A percentile compares a stretch with the other conserved stretches of the same genome.
phyloP scores from a whole-genome alignment of 345 rosid genomes.

The Citrus reticulata region DNA sequence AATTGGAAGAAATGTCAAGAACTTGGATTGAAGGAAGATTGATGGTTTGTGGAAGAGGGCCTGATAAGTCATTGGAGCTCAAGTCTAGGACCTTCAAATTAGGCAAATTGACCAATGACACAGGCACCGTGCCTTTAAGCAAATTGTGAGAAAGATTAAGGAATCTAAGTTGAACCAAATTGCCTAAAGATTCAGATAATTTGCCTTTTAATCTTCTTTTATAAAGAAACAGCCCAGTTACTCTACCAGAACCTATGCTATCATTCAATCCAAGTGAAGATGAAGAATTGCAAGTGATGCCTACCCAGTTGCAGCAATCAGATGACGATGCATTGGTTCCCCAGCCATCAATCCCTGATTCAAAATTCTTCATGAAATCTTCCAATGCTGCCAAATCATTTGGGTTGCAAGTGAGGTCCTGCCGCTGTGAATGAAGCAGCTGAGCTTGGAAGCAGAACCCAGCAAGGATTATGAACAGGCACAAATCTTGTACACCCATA shows the following conservation, averaged over 20 bases:
- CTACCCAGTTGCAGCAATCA: slow-evolving; percentile 65
- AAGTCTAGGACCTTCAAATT: slow-evolving; percentile 48
- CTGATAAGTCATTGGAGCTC: slow-evolving; percentile 51
- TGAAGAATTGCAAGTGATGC: slow-evolving; percentile 49
- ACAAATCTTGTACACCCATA: slow-evolving; percentile 46
- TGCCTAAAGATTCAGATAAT: slow-evolving; percentile 44
- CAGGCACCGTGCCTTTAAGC: slow-evolving; percentile 47
- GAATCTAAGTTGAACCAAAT: slow-evolving; percentile 38
- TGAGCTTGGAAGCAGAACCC: slow-evolving; percentile 30
- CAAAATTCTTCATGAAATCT: slow-evolving; percentile 37
- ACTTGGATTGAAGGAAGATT: slow-evolving; percentile 39
- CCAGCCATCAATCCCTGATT: slow-evolving; percentile 43
- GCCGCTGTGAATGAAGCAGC: slow-evolving; percentile 22
- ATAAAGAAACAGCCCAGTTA: slow-evolving; percentile 38
- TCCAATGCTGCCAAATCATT: slow-evolving; percentile 49
- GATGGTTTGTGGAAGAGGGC: slow-evolving; percentile 36
- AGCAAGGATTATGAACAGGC: slow-evolving; percentile 30
- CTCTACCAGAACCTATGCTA: slow-evolving; percentile 32
- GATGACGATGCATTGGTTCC: slow-evolving; percentile 24
- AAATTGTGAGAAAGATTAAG: slow-evolving; percentile 61
- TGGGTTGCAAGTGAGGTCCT: slow-evolving; percentile 41
- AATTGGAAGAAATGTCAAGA: slow-evolving; percentile 51
- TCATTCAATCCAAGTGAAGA: slow-evolving; percentile 32
- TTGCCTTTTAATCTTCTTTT: slow-evolving; percentile 40
- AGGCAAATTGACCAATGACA: slow-evolving; percentile 40